A percentile compares a stretch with the other conserved stretches of the same genome.
These are phyloP conservation scores for Malus hybrid DNA, from an alignment of 331 rosid species.

Conservation along the genomic window DNA sequence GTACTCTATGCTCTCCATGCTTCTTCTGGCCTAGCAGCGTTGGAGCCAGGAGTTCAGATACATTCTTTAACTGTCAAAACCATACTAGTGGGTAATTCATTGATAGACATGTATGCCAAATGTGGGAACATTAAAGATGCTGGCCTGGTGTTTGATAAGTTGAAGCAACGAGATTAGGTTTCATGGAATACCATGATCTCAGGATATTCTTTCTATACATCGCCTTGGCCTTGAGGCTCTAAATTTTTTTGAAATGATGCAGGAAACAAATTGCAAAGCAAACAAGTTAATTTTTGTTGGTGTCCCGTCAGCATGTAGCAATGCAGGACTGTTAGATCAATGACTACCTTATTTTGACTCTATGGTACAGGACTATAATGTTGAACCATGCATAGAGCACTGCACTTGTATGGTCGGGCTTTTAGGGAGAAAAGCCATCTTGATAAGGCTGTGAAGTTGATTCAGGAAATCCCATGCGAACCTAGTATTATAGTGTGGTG, in stretches of 20 bases:
- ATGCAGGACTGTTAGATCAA: constrained; percentile 38
- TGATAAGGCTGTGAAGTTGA: constrained; percentile 36
- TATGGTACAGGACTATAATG: constrained; percentile 24
- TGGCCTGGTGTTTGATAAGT: constrained; percentile 29
- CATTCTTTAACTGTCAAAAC: constrained; percentile 43
- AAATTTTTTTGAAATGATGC: constrained; percentile 30
- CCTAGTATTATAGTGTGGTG: constrained; percentile 53
- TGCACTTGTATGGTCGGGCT: constrained; percentile 51
- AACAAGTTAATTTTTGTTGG: constrained; percentile 42
- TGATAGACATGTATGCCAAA: constrained; percentile 49
- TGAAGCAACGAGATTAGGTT: constrained; percentile 28
- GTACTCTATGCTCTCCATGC: constrained; percentile 42
- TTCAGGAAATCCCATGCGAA: constrained; percentile 37
- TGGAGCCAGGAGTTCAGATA: constrained; percentile 40
- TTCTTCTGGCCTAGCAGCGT: constrained; percentile 34
- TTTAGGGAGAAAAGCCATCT: constrained; percentile 35
- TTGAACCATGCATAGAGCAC: constrained; percentile 49
- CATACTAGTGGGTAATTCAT: constrained; percentile 32
- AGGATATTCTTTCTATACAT: constrained; percentile 38
- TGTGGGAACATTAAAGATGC: constrained; percentile 41
- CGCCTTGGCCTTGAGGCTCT: constrained; percentile 36
- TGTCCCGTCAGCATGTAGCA: constrained; percentile 47
- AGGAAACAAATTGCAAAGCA: constrained; percentile 26
- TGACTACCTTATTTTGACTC: constrained; percentile 35
- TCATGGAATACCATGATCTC: constrained; percentile 51